A percentile compares a stretch with the other conserved stretches of the same genome.
Conservation (phyloP, 495 filamentous ascomycete genomes). For the Podospora sp. region DNA sequence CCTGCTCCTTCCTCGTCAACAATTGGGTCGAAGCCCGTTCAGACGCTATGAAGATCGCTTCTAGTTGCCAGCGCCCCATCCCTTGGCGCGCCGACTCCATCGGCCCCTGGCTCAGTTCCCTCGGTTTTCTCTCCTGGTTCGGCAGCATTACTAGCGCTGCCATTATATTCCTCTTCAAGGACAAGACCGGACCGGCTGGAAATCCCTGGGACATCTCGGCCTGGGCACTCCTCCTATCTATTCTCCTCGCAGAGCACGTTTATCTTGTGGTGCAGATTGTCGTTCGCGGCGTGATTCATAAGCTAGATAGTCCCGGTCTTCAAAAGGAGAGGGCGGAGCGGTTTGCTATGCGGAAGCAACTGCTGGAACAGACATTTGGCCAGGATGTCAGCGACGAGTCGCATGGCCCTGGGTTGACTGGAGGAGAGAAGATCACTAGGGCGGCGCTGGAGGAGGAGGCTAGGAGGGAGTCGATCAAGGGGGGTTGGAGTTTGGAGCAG, state of each 20-base stretch:
- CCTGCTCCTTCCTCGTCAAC: slow-evolving; percentile 87
- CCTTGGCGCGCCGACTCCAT: slow-evolving; percentile 90
- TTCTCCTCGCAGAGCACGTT: slow-evolving; percentile 85
- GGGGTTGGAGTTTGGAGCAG: slow-evolving; percentile 54
- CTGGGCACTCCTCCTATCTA: slow-evolving; percentile 82
- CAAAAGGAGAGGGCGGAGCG: slow-evolving; percentile 78
- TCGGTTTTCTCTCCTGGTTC: slow-evolving; percentile 89
- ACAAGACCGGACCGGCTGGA: slow-evolving; percentile 52
- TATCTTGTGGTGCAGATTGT: slow-evolving; percentile 74
- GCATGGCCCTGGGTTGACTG: slow-evolving; percentile 33
- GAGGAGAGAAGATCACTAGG: slow-evolving; percentile 53
- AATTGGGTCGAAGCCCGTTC: slow-evolving; percentile 95
- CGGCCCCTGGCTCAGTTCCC: slow-evolving; percentile 87
- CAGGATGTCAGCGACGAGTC: slow-evolving; percentile 33
- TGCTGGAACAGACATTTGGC: slow-evolving; percentile 62
- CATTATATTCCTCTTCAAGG: slow-evolving; percentile 83
- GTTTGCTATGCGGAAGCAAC: slow-evolving; percentile 71
- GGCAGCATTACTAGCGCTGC: slow-evolving; percentile 84
- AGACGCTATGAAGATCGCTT: slow-evolving; percentile 92
- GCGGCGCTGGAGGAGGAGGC: slow-evolving; percentile 67
- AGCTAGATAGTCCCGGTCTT: slow-evolving; percentile 81
- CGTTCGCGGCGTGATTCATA: slow-evolving; percentile 69
- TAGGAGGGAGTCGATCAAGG: slow-evolving; percentile 52
- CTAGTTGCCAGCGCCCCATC: slow-evolving; percentile 83
- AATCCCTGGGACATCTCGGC: slow-evolving; percentile 67